Evolutionary conservation across 768 basidiomycete genomes (phyloP).

Genomic region (Lactarius trivialis): DNA sequence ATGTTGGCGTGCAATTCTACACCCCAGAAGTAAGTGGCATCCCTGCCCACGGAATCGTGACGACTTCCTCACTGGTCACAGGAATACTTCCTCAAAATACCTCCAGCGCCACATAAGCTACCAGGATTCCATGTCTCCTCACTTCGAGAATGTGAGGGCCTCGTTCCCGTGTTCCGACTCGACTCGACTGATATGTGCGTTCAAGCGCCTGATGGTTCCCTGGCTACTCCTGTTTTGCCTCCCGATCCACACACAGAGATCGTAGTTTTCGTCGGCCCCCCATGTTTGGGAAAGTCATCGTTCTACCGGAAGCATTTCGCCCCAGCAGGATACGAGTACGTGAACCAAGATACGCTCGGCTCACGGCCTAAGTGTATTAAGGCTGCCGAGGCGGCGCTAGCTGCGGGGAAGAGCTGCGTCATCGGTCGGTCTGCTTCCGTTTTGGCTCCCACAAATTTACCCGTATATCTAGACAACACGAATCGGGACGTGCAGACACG

Average conservation of each 20-base stretch:
- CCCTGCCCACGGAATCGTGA: not conserved
- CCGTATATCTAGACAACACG: slow-evolving; percentile 67
- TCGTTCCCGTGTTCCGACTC: not conserved
- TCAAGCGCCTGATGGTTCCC: slow-evolving; percentile 43
- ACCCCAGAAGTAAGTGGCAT: slow-evolving; percentile 71
- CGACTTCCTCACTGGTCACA: slow-evolving; percentile 28
- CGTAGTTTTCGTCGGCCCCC: slow-evolving; percentile 56
- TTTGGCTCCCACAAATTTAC: not conserved
- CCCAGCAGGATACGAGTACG: slow-evolving; percentile 62
- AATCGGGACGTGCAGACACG: slow-evolving; percentile 70
- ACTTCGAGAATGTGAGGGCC: slow-evolving; percentile 27
- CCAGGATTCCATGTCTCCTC: slow-evolving; percentile 63
- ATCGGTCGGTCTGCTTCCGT: slow-evolving; percentile 62
- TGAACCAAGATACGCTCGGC: slow-evolving; percentile 82
- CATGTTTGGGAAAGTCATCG: slow-evolving; percentile 72
- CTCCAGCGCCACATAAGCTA: slow-evolving; percentile 41
- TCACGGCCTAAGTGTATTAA: slow-evolving; percentile 72
- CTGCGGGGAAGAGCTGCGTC: slow-evolving; percentile 58
- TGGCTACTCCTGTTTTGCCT: slow-evolving; percentile 28
- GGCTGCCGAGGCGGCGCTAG: slow-evolving; percentile 49
- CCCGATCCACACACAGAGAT: slow-evolving; percentile 34
- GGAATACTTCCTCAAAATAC: slow-evolving; percentile 70
- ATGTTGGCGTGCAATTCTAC: slow-evolving; percentile 62
- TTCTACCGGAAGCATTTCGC: slow-evolving; percentile 70
- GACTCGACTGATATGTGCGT: slow-evolving; percentile 33